Base-by-base conservation (phyloP, 176 grass and related monocot genomes). In the Zoysia pacifica region DNA sequence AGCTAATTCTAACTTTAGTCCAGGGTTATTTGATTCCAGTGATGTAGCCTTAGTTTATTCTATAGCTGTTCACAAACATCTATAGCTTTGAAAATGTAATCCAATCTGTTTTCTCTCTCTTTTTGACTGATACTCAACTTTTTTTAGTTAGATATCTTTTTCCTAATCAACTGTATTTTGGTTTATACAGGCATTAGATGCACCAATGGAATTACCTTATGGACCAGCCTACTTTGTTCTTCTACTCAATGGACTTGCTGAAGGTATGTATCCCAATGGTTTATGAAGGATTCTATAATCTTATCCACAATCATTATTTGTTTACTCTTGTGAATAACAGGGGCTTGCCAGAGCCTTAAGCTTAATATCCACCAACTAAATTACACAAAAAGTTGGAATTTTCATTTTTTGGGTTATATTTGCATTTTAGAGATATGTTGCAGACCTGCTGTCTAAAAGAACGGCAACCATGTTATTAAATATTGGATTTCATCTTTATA, bases 111-210 rank as follows among this genome's bases (percentile, higher is more conserved):
- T 74, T 41, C 11, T 49, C 14, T 60, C 68, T 59, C 18, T 60
- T 6, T 40, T 47, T 18, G 43, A 48, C 9, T 61, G n/a, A 59
- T 61, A 5, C 11, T 76, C 46, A 10, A 7, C 13, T 68, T 3
- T 14, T 73, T 73, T 41, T n/a, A 68, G 20, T 69, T 60, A 51
- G 38, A 14, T 79, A n/a, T 69, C 4, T 20, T 65, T 85, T 88
- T 9, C 67, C 75, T 67, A 41, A 72, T 44, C 66, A 46, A 69
- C 76, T 44, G n/a, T 82, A 9, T 83, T 62, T 89, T 11, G 35
- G 40, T 86, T 81, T 53, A 74, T 83, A 67, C 18, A 97, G 94
- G 94, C 87, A 86, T 78, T 90, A 83, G 90, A 89, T 97, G 48
- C 44, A 50, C 80, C 89, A 46, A 70, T 91, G 55, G 74, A 74